Conservation (phyloP, 768 basidiomycete genomes). For the Kwoniella botswanensis region DNA sequence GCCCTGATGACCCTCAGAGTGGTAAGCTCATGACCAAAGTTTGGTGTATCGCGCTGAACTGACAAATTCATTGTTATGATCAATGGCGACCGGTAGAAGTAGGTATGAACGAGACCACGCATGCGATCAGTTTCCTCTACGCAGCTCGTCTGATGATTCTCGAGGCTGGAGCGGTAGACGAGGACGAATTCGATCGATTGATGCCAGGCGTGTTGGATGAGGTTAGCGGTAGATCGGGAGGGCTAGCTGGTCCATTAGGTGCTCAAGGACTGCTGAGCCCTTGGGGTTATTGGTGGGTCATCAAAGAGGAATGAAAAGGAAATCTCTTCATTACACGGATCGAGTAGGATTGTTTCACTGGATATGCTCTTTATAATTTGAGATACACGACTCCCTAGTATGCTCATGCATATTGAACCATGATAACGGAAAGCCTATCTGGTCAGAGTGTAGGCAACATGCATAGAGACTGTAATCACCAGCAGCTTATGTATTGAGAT, state of each 20-base stretch:
- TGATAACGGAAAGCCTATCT: no score
- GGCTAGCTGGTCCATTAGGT: slow-evolving; percentile 21
- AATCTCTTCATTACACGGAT: no score
- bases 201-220: slow-evolving; percentile 4
- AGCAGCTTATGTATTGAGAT: no score
- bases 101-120: slow-evolving; percentile 8
- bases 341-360: no score
- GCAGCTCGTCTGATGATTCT: slow-evolving; percentile 24
- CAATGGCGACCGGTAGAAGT: not conserved
- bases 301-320: not conserved
- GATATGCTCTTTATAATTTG: no score
- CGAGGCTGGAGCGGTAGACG: slow-evolving; percentile 11
- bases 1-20: slow-evolving; percentile 14
- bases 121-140: slow-evolving; percentile 6
- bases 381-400: no score
- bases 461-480: no score
- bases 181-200: slow-evolving; percentile 15
- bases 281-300: slow-evolving; percentile 34
- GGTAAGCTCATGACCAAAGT: slow-evolving; percentile 3
- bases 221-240: slow-evolving; percentile 18
- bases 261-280: slow-evolving; percentile 21
- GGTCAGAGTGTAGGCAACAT: no score
- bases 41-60: not conserved
- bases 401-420: no score
- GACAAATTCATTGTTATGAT: not conserved